These are phyloP conservation scores for Pseudohyphozyma bogoriensis DNA, from an alignment of 768 basidiomycete genomes.

Conservation along the genomic window DNA sequence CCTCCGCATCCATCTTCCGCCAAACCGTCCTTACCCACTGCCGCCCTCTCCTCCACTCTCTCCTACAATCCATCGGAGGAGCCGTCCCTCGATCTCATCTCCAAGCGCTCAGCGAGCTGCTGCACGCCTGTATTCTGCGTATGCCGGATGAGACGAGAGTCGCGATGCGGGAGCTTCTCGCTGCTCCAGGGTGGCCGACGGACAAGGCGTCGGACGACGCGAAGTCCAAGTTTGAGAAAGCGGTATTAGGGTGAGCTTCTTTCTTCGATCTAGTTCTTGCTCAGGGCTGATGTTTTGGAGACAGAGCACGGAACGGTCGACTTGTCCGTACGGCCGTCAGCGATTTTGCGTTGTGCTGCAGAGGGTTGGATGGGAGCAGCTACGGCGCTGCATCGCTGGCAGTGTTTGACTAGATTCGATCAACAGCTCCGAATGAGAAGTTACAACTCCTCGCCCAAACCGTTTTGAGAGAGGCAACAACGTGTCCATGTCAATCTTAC, in stretches of 20 bases:
- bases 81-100: conserved; percentile 40
- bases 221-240: conserved; percentile 35
- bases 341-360: conserved; percentile 41
- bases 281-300: no score
- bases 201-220: conserved; percentile 34
- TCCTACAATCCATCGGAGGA: conserved; percentile 37
- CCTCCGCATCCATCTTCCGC: conserved; percentile 32
- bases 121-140: conserved; percentile 38
- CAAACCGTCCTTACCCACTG: conserved; percentile 31
- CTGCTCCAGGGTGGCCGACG: conserved; percentile 36
- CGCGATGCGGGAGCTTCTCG: conserved; percentile 34
- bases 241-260: conserved; percentile 11
- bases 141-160: conserved; percentile 35
- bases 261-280: neutral
- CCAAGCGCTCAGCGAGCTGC: conserved; percentile 40
- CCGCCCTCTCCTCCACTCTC: conserved; percentile 34
- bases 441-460: no score
- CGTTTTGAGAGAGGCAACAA: no score
- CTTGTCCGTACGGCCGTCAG: conserved; percentile 39
- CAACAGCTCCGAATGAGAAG: neutral
- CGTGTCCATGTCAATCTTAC: no score
- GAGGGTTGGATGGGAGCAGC: conserved; percentile 39
- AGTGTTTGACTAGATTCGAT: neutral
- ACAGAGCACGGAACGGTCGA: conserved; percentile 37
- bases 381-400: conserved; percentile 13